Evolutionary conservation across 2,329 filamentous ascomycete species (phyloP).

Genomic region (Chaetoscypha palmicola): DNA sequence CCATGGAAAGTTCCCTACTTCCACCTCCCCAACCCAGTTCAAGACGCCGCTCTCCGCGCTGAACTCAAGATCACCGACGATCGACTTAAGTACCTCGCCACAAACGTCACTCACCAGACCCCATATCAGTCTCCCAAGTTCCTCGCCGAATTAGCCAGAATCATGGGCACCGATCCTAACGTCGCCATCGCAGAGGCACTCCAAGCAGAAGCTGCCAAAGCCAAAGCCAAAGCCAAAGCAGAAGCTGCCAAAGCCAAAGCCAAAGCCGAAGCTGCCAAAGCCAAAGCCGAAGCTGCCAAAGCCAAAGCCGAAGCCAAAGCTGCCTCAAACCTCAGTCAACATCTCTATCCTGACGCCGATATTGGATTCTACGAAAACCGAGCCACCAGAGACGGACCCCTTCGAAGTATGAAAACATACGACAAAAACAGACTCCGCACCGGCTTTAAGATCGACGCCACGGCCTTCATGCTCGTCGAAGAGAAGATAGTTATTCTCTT

Average conservation of each 20-base stretch:
- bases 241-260: neutral
- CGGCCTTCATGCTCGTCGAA: neutral
- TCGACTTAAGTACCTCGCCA: neutral
- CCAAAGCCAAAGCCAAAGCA: neutral
- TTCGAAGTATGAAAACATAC: neutral
- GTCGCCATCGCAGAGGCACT: neutral
- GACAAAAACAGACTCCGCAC: neutral
- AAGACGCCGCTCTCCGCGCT: neutral
- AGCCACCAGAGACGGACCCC: neutral
- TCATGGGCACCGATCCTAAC: too few species aligned
- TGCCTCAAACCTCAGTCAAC: neutral
- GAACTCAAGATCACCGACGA: neutral
- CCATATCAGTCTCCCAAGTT: neutral
- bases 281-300: neutral
- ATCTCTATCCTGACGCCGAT: neutral
- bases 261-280: neutral
- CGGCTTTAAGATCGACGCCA: constrained; percentile 1
- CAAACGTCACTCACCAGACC: neutral
- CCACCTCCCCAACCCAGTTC: neutral
- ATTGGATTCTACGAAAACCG: constrained; percentile 3
- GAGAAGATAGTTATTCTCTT: neutral
- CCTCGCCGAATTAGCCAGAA: neutral
- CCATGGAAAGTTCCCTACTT: neutral
- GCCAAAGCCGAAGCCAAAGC: neutral
- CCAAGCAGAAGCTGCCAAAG: neutral